These are phyloP conservation scores for Heliamphora exappendiculata DNA, from an alignment of 148 eudicot genomes.

Conservation along the genomic window DNA sequence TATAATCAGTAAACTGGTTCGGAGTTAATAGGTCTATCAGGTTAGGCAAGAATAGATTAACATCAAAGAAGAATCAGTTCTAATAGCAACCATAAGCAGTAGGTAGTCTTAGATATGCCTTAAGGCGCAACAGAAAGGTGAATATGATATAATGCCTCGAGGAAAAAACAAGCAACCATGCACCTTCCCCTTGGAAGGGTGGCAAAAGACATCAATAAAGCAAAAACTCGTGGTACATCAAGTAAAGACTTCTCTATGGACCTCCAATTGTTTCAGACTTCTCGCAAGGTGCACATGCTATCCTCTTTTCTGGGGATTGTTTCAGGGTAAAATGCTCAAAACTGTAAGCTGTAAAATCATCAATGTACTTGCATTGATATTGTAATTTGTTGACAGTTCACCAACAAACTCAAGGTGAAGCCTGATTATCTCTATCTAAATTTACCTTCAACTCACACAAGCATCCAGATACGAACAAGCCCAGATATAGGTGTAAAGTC, in stretches of 20 bases:
- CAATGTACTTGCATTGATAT: neutral
- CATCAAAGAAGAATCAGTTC: neutral
- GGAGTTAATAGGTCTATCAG: neutral
- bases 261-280: neutral
- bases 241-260: neutral
- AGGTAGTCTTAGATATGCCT: neutral
- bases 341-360: neutral
- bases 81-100: slow-evolving; percentile 3
- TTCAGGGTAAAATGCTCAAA: neutral
- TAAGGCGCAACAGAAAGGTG: slow-evolving; percentile 5
- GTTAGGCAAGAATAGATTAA: neutral
- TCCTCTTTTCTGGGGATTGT: neutral
- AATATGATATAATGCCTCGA: neutral
- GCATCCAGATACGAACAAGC: neutral
- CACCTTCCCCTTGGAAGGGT: neutral
- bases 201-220: neutral
- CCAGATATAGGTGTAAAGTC: neutral
- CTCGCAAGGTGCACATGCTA: neutral
- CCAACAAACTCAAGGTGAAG: neutral
- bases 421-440: neutral
- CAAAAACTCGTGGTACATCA: neutral
- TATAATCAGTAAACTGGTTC: neutral
- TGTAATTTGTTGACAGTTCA: neutral
- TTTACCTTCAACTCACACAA: neutral
- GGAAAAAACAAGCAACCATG: neutral